These are phyloP conservation scores for Wickerhamomyces silvicola DNA, from an alignment of 805 yeast species.

Conservation along the genomic window DNA sequence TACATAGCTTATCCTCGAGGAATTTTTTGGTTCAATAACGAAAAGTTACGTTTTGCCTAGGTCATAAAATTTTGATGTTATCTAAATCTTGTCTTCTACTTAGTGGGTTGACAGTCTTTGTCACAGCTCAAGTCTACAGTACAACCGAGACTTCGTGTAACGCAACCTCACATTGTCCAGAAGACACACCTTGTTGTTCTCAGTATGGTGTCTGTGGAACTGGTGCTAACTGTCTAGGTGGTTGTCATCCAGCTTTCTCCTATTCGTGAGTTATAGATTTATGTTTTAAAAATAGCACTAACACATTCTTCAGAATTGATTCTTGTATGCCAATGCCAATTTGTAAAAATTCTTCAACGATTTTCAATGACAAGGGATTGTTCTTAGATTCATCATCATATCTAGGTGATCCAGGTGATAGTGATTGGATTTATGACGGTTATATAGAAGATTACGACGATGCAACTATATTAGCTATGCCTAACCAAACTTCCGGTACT, in stretches of 20 bases:
- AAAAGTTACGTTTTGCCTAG: too few relatives aligned
- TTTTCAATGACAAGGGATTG: slow-evolving; percentile 30
- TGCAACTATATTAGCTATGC: slow-evolving; percentile 69
- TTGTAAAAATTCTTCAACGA: slow-evolving; percentile 44
- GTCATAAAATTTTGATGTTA: too few relatives aligned
- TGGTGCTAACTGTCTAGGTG: slow-evolving; percentile 75
- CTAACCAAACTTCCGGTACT: slow-evolving; percentile 66
- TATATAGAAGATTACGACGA: slow-evolving; percentile 48
- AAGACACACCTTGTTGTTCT: slow-evolving; percentile 78
- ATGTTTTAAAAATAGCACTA: neutral
- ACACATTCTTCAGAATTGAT: slow-evolving; percentile 33
- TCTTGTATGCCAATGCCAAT: slow-evolving; percentile 87
- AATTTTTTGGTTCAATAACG: too few relatives aligned
- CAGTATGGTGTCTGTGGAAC: slow-evolving; percentile 76
- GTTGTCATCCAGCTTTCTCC: slow-evolving; percentile 77
- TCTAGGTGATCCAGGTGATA: slow-evolving; percentile 63
- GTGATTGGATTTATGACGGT: slow-evolving; percentile 66
- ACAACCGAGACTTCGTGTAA: slow-evolving; percentile 37
- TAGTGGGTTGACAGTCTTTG: neutral
- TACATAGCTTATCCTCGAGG: too few relatives aligned
- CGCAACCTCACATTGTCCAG: slow-evolving; percentile 58
- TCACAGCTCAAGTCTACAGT: neutral
- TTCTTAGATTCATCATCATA: slow-evolving; percentile 21
- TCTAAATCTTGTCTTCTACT: neutral
- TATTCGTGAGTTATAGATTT: slow-evolving; percentile 1